Evolutionary conservation across 805 yeast species (phyloP).

Genomic region (Candida ovalis): DNA sequence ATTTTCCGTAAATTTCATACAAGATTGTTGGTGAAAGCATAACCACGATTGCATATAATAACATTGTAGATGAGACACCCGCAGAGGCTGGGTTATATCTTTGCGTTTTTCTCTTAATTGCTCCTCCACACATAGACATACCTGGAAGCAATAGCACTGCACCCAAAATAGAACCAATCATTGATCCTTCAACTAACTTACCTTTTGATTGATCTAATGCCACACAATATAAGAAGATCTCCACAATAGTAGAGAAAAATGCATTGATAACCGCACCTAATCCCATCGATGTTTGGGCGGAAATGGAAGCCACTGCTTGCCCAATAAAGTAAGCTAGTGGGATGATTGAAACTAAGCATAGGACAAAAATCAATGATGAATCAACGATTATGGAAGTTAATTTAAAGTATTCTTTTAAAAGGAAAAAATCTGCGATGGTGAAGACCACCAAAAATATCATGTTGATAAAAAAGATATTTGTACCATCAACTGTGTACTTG

Average conservation of each 20-base stretch:
- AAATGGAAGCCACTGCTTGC: constrained; percentile 98
- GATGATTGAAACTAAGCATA: constrained; percentile 79
- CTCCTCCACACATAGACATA: constrained; percentile 96
- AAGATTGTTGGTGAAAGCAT: constrained; percentile 91
- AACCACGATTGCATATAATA: constrained; percentile 82
- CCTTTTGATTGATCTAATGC: constrained; percentile 86
- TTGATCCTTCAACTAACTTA: constrained; percentile 87
- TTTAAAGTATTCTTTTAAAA: constrained; percentile 46
- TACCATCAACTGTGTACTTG: constrained; percentile 94
- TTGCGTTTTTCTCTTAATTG: constrained; percentile 86
- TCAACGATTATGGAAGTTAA: constrained; percentile 49
- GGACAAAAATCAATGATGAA: constrained; percentile 62
- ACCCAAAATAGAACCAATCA: constrained; percentile 90
- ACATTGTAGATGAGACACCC: constrained; percentile 95
- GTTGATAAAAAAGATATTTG: constrained; percentile 88
- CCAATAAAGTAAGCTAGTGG: constrained; percentile 97
- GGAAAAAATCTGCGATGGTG: constrained; percentile 74
- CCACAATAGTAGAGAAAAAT: constrained; percentile 93
- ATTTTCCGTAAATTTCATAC: constrained; percentile 85
- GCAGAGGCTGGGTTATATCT: constrained; percentile 95
- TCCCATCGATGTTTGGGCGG: constrained; percentile 98
- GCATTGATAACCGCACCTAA: constrained; percentile 98
- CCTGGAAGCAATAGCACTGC: constrained; percentile 93
- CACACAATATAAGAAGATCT: constrained; percentile 86
- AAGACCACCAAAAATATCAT: constrained; percentile 73